A percentile compares a stretch with the other conserved stretches of the same genome.
phyloP scores from a whole-genome alignment of 345 rosid species.

The Gossypium stocksii region DNA sequence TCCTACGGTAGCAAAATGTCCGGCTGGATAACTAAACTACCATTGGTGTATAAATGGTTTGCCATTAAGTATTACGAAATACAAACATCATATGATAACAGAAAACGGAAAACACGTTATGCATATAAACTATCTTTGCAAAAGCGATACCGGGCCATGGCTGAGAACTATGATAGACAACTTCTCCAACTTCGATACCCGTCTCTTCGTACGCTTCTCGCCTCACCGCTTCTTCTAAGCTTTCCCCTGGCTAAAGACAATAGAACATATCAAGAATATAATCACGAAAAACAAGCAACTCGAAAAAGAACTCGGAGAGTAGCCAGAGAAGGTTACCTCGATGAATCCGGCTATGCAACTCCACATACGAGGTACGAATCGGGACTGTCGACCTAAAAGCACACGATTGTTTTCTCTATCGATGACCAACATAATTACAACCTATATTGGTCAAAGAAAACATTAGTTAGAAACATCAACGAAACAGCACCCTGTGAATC shows the following conservation, averaged over 20 bases:
- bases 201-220: slow-evolving; percentile 96
- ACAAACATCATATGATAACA: neutral
- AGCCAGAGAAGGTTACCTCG: slow-evolving; percentile 46
- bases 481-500: neutral
- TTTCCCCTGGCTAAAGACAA: slow-evolving; percentile 83
- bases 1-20: no score
- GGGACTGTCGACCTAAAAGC: slow-evolving; percentile 74
- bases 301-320: slow-evolving; percentile 4
- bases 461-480: slow-evolving; percentile 13
- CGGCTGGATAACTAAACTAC: neutral
- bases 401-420: slow-evolving; percentile 78
- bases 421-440: slow-evolving; percentile 91
- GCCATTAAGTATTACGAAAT: neutral
- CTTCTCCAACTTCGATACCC: slow-evolving; percentile 93
- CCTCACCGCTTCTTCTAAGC: slow-evolving; percentile 98
- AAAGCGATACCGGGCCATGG: slow-evolving; percentile 88
- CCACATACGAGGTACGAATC: slow-evolving; percentile 91
- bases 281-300: neutral
- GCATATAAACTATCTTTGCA: neutral
- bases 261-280: slow-evolving; percentile 5
- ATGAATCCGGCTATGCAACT: slow-evolving; percentile 95
- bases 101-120: neutral
- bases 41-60: neutral
- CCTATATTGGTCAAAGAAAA: slow-evolving; percentile 43
- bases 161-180: slow-evolving; percentile 92